Percentiles rank a stretch among this genome's conserved stretches.
phyloP scores from a whole-genome alignment of 2,329 filamentous ascomycete genomes.

The Ophiostoma montium region DNA sequence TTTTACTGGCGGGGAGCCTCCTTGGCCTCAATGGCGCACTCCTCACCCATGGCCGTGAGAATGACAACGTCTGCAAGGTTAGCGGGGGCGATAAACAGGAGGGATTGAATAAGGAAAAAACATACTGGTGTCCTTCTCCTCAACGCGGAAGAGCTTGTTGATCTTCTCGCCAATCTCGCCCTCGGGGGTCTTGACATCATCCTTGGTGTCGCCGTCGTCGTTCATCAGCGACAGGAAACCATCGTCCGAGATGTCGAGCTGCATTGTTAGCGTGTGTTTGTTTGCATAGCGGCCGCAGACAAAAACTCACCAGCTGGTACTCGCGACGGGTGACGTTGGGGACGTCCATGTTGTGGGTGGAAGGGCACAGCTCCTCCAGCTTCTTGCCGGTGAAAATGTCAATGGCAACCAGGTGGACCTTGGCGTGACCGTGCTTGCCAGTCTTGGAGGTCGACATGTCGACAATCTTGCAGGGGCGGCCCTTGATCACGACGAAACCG shows the following conservation, averaged over 20 bases:
- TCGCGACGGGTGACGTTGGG: constrained; percentile 83
- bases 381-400: constrained; percentile 99
- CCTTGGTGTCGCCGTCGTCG: constrained; percentile 75
- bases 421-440: constrained; percentile 99
- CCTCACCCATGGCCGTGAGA: constrained; percentile 92
- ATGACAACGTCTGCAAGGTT: constrained; percentile 62
- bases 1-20: constrained; percentile 52
- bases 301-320: constrained; percentile 85
- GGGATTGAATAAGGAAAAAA: constrained; percentile 16
- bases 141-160: constrained; percentile 56
- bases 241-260: constrained; percentile 91
- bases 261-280: no score
- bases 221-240: constrained; percentile 89
- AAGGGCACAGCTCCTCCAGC: constrained; percentile 96
- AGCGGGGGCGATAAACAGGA: constrained; percentile 13
- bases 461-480: constrained; percentile 99
- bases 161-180: constrained; percentile 83
- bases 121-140: constrained; percentile 93
- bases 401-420: constrained; percentile 95
- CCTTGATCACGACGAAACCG: constrained; percentile 97
- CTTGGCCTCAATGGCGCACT: constrained; percentile 85
- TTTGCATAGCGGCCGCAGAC: no score
- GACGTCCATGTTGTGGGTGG: constrained; percentile 96
- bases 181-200: constrained; percentile 88
- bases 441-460: constrained; percentile 99